Evolutionary conservation across 2,329 filamentous ascomycete genomes (phyloP).

Genomic region (Ceratocystis destructans): DNA sequence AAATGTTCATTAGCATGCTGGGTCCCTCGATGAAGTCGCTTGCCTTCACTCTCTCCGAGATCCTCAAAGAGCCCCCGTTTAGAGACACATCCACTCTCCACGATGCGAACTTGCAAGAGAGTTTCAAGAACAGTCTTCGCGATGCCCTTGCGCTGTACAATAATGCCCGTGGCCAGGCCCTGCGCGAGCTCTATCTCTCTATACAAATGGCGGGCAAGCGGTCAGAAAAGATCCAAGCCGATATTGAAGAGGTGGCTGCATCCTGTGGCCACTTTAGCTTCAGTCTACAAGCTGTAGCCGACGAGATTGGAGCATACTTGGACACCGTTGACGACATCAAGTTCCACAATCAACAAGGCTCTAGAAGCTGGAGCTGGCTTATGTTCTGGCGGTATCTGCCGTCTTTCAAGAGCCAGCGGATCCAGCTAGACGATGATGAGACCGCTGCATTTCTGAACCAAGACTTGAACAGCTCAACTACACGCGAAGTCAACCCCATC

Average conservation of each 20-base stretch:
- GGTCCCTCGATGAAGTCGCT: slow-evolving; percentile 94
- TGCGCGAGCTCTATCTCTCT: slow-evolving; percentile 66
- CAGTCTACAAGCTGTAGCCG: slow-evolving; percentile 76
- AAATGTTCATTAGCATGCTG: slow-evolving; percentile 73
- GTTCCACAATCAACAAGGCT: slow-evolving; percentile 26
- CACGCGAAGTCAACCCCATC: slow-evolving; percentile 18
- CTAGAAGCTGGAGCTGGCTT: slow-evolving; percentile 75
- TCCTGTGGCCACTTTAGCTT: slow-evolving; percentile 95
- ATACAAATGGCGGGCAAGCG: slow-evolving; percentile 57
- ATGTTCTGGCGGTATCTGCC: slow-evolving; percentile 51
- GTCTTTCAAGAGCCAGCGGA: slow-evolving; percentile 19
- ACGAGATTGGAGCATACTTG: slow-evolving; percentile 73
- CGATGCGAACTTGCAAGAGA: slow-evolving; percentile 60
- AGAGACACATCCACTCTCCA: slow-evolving; percentile 49
- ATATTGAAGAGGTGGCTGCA: slow-evolving; percentile 95
- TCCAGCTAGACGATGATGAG: slow-evolving; percentile 17
- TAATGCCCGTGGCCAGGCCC: slow-evolving; percentile 56
- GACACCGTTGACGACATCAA: slow-evolving; percentile 67
- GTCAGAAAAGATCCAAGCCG: slow-evolving; percentile 66
- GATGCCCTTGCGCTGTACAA: slow-evolving; percentile 73
- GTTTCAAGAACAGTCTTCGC: slow-evolving; percentile 65
- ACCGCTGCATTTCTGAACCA: slow-evolving; percentile 13
- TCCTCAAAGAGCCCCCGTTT: slow-evolving; percentile 78
- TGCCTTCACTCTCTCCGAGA: slow-evolving; percentile 79
- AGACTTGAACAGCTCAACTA: background rate